phyloP scores from a whole-genome alignment of 1,284 basidiomycete genomes.

The Athelia sp. region DNA sequence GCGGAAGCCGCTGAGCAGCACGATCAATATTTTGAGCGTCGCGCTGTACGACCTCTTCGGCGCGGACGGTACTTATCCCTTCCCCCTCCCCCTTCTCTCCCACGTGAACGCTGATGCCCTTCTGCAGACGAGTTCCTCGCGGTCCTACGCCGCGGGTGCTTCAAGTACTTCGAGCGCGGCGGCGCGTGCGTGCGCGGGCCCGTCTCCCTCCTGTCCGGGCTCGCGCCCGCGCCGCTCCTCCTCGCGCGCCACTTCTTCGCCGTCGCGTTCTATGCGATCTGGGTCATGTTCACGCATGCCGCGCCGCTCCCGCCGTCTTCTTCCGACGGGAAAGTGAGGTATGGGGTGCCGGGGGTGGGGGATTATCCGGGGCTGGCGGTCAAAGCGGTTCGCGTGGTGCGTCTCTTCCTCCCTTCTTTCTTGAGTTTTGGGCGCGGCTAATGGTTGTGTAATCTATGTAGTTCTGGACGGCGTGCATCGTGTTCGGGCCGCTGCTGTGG shows the following conservation, averaged over 20 bases:
- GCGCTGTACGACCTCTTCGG: slow-evolving; percentile 91
- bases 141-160: slow-evolving; percentile 90
- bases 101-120: slow-evolving; percentile 6
- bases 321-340: slow-evolving; percentile 26
- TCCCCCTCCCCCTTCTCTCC: slow-evolving; percentile 5
- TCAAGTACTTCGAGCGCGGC: slow-evolving; percentile 95
- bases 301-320: slow-evolving; percentile 6
- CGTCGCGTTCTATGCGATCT: slow-evolving; percentile 93
- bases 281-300: slow-evolving; percentile 72
- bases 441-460: slow-evolving; percentile 21
- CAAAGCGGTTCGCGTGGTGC: slow-evolving; percentile 52
- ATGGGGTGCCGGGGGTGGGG: slow-evolving; percentile 36
- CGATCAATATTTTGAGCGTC: slow-evolving; percentile 87
- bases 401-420: slow-evolving; percentile 23
- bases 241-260: slow-evolving; percentile 93
- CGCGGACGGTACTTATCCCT: slow-evolving; percentile 63
- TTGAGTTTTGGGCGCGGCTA: slow-evolving; percentile 1
- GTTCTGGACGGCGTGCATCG: slow-evolving; percentile 86
- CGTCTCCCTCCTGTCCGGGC: slow-evolving; percentile 76
- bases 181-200: slow-evolving; percentile 89
- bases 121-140: slow-evolving; percentile 70
- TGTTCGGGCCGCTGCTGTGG: slow-evolving; percentile 84
- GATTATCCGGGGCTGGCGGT: slow-evolving; percentile 60
- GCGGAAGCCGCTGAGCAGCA: slow-evolving; percentile 76
- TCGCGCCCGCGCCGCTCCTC: slow-evolving; percentile 72